phyloP scores from a whole-genome alignment of 306 rosid species.

The Trichosanthes cucumerina region DNA sequence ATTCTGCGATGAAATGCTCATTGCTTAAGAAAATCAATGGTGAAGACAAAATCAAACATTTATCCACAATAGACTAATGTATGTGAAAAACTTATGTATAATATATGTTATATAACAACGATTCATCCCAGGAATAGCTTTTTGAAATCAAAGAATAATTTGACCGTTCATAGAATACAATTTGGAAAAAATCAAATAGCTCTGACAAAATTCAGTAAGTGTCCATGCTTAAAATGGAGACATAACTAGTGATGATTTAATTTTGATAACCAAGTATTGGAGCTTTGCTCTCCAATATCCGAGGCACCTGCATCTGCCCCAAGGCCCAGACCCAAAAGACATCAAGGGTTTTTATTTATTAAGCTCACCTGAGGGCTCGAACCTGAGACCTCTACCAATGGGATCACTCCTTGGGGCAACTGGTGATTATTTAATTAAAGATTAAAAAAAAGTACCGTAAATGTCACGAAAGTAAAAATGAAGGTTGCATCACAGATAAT shows the following conservation, averaged over 20 bases:
- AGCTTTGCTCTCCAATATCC: no score
- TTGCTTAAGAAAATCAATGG: neutral
- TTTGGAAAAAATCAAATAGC: neutral
- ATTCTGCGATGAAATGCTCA: conserved; percentile 1
- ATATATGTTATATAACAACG: no score
- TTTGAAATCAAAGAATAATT: neutral
- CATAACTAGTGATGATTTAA: neutral
- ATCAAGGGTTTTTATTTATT: no score
- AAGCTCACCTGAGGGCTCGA: no score
- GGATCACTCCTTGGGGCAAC: no score
- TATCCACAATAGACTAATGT: neutral
- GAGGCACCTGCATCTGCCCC: no score
- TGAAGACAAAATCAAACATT: neutral
- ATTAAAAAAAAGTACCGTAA: neutral
- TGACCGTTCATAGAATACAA: neutral
- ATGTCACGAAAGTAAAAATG: neutral
- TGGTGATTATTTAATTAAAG: neutral
- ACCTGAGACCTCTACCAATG: no score
- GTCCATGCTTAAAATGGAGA: neutral
- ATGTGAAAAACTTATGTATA: neutral
- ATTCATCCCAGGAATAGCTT: neutral
- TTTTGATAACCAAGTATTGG: no score
- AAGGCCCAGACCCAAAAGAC: no score
- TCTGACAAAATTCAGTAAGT: neutral
- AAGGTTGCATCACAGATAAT: neutral